These are phyloP conservation scores for Lithospermum erythrorhizon DNA, from an alignment of 257 asterid genomes.

Conservation along the genomic window DNA sequence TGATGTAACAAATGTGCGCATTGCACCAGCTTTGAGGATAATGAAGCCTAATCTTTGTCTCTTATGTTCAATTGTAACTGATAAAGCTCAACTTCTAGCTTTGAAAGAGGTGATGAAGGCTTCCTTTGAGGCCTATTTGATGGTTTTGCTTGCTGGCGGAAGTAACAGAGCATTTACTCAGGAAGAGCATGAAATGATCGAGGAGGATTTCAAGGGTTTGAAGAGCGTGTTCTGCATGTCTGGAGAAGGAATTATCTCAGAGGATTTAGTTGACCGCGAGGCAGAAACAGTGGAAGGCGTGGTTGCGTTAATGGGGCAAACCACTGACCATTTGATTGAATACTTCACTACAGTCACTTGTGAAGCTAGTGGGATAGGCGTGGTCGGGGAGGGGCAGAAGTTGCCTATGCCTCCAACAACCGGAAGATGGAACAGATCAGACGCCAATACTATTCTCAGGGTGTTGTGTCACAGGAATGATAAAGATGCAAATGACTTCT, in stretches of 20 bases:
- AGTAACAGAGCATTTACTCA: conserved; percentile 45
- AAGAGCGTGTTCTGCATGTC: conserved; percentile 43
- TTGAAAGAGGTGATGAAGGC: conserved; percentile 73
- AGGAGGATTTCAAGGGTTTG: conserved; percentile 67
- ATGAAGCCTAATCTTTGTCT: conserved; percentile 68
- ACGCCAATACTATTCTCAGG: conserved; percentile 76
- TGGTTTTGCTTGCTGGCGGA: conserved; percentile 92
- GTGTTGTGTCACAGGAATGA: conserved; percentile 77
- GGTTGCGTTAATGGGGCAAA: conserved; percentile 57
- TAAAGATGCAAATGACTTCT: conserved; percentile 49
- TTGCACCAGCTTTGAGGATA: conserved; percentile 42
- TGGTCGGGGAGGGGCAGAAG: conserved; percentile 55
- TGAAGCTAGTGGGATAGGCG: conserved; percentile 72
- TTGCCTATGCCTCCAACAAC: conserved; percentile 91
- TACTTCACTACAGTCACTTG: conserved; percentile 71
- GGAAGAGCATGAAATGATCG: conserved; percentile 54
- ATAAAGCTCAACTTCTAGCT: conserved; percentile 55
- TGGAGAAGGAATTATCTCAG: conserved; percentile 65
- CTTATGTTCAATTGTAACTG: conserved; percentile 61
- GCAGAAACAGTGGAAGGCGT: conserved; percentile 82
- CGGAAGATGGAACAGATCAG: conserved; percentile 75
- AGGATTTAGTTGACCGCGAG: conserved; percentile 54
- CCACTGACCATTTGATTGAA: conserved; percentile 75
- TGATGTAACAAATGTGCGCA: conserved; percentile 42
- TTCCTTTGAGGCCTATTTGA: conserved; percentile 62